Percentiles rank a stretch among this genome's conserved stretches.
These are phyloP conservation scores for Agrocybe praecox DNA, from an alignment of 768 basidiomycete genomes.

Conservation along the genomic window DNA sequence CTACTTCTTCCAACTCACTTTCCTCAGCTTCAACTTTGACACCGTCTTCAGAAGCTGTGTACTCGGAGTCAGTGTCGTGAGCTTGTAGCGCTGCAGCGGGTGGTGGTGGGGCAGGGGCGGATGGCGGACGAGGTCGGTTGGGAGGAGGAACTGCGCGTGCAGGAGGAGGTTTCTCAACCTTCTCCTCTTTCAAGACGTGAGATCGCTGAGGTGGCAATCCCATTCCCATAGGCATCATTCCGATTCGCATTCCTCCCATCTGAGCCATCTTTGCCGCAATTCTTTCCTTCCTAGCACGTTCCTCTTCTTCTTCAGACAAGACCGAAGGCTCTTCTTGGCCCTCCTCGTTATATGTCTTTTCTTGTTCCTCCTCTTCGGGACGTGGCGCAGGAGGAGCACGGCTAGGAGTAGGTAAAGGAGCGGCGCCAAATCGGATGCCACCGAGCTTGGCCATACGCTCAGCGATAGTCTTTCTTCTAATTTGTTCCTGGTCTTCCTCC, in stretches of 20 bases:
- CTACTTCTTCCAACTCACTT: constrained; percentile 71
- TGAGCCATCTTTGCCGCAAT: constrained; percentile 55
- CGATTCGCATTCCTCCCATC: constrained; percentile 62
- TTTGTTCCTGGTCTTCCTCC: constrained; percentile 50
- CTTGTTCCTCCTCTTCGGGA: constrained; percentile 27
- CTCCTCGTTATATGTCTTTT: constrained; percentile 9
- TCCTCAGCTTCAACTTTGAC: constrained; percentile 71
- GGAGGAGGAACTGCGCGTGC: constrained; percentile 24
- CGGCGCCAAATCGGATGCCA: constrained; percentile 80
- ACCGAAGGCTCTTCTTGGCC: constrained; percentile 23
- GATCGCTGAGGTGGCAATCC: constrained; percentile 32
- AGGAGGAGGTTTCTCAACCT: constrained; percentile 14
- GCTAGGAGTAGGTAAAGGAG: constrained; percentile 44
- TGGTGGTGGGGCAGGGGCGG: constrained; percentile 11
- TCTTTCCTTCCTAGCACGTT: constrained; percentile 54
- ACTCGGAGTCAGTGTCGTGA: constrained; percentile 43
- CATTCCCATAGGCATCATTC: constrained; percentile 48
- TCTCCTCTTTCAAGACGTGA: constrained; percentile 24
- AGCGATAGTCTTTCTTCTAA: constrained; percentile 73
- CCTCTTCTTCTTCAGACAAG: constrained; percentile 62
- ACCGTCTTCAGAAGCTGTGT: constrained; percentile 60
- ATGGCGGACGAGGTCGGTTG: constrained; percentile 28
- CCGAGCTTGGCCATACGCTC: constrained; percentile 96
- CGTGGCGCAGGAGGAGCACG: constrained; percentile 38
- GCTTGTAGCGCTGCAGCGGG: constrained; percentile 23